Percentiles rank a stretch among this genome's conserved stretches.
Conservation (phyloP, 495 filamentous ascomycete genomes). For the Annulohypoxylon stygium region DNA sequence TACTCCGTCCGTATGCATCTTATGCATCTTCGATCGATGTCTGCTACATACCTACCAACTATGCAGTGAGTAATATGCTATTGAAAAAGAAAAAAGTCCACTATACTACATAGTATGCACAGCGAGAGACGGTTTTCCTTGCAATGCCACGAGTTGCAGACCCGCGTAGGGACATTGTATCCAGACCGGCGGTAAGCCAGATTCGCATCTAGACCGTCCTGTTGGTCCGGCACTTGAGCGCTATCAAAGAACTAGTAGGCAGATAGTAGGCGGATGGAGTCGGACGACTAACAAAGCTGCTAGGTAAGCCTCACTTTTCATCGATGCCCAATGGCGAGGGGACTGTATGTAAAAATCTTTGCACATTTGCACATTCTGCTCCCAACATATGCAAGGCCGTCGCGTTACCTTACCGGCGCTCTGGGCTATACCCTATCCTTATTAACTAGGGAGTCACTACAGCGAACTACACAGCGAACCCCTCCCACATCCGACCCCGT, state of each 20-base stretch:
- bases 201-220: slow-evolving; percentile 28
- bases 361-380: not conserved
- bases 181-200: slow-evolving; percentile 25
- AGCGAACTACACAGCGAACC: slow-evolving; percentile 13
- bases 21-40: slow-evolving; percentile 5
- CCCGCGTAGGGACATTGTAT: slow-evolving; percentile 16
- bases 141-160: slow-evolving; percentile 8
- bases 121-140: not conserved
- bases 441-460: slow-evolving; percentile 15
- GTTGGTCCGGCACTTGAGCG: slow-evolving; percentile 39
- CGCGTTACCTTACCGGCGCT: not conserved
- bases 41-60: not conserved
- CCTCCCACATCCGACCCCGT: slow-evolving; percentile 31
- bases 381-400: not conserved
- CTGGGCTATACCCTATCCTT: slow-evolving; percentile 6
- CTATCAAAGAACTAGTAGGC: not conserved
- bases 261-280: slow-evolving; percentile 1
- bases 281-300: slow-evolving; percentile 11
- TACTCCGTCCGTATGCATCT: slow-evolving; percentile 24
- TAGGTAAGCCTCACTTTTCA: slow-evolving; percentile 21
- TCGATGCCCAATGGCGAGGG: not conserved
- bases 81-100: no score
- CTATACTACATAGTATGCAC: not conserved
- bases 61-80: not conserved
- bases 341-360: slow-evolving; percentile 12